phyloP scores from a whole-genome alignment of 139 green algal genomes.

The Pleodorina starrii region DNA sequence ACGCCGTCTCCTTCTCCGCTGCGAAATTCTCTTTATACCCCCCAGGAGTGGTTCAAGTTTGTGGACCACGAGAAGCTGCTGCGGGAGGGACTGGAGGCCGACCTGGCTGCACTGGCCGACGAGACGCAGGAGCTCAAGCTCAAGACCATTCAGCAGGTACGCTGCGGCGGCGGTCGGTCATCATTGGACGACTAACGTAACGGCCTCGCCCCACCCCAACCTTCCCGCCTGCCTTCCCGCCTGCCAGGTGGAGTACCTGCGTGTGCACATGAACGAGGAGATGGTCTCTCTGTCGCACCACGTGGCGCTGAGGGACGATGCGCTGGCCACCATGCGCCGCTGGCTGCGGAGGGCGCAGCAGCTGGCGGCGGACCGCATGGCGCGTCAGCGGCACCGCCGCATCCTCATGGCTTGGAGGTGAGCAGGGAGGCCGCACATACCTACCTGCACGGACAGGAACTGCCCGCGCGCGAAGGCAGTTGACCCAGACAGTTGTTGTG shows the following conservation, averaged over 20 bases:
- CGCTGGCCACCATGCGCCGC: not conserved
- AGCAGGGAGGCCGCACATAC: not conserved
- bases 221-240: not conserved
- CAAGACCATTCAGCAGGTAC: conserved; percentile 71
- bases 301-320: not conserved
- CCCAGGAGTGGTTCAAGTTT: conserved; percentile 66
- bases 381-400: conserved; percentile 15
- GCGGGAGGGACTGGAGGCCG: conserved; percentile 62
- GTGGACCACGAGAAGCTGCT: conserved; percentile 78
- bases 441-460: too few species aligned
- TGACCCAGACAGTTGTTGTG: too few species aligned
- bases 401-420: conserved; percentile 25
- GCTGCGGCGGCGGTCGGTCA: not conserved
- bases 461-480: too few species aligned
- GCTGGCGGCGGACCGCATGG: conserved; percentile 26
- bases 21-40: not conserved
- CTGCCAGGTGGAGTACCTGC: conserved; percentile 69
- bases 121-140: conserved; percentile 66
- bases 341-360: conserved; percentile 39
- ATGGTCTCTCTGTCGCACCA: conserved; percentile 40
- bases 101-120: conserved; percentile 64
- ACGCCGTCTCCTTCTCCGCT: too few species aligned
- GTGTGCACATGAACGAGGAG: conserved; percentile 71
- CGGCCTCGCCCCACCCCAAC: not conserved
- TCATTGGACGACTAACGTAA: not conserved